Evolutionary conservation across 371 early-diverging fungal genomes (phyloP).

Genomic region (Mortierella sp.): DNA sequence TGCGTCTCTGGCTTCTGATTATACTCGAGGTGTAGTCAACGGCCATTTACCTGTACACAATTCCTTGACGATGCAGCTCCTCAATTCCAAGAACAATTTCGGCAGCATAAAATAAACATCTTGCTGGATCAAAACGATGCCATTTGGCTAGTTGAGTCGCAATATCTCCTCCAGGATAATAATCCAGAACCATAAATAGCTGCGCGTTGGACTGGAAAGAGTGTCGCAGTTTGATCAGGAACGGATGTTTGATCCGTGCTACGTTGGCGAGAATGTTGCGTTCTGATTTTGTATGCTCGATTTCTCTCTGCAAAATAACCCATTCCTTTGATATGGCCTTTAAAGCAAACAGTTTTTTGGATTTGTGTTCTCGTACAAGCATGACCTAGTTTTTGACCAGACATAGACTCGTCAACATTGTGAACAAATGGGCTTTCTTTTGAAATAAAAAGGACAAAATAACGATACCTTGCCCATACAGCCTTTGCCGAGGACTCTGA

Average conservation of each 20-base stretch:
- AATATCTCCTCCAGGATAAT: conserved; percentile 85
- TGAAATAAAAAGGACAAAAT: background rate
- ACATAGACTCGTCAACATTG: background rate
- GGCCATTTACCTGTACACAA: conserved; percentile 84
- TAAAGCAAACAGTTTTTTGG: conserved; percentile 70
- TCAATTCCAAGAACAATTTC: conserved; percentile 90
- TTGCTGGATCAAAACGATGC: conserved; percentile 75
- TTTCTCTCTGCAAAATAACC: conserved; percentile 71
- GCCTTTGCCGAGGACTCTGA: conserved; percentile 80
- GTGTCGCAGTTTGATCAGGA: conserved; percentile 77
- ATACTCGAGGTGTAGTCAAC: background rate
- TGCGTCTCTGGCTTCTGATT: too few species aligned
- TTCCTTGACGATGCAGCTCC: conserved; percentile 86
- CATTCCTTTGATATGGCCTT: conserved; percentile 80
- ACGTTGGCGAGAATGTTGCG: conserved; percentile 76
- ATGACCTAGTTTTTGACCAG: conserved; percentile 59
- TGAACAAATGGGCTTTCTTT: background rate
- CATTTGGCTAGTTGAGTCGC: conserved; percentile 82
- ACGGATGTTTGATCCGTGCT: conserved; percentile 71
- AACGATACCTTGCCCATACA: conserved; percentile 81
- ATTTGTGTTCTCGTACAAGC: conserved; percentile 66
- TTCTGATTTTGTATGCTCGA: conserved; percentile 76
- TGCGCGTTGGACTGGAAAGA: conserved; percentile 78
- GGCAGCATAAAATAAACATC: conserved; percentile 87
- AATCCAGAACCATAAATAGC: conserved; percentile 89